Evolutionary conservation across 306 rosid species (phyloP).

Genomic region (Dalbergia cultrata): DNA sequence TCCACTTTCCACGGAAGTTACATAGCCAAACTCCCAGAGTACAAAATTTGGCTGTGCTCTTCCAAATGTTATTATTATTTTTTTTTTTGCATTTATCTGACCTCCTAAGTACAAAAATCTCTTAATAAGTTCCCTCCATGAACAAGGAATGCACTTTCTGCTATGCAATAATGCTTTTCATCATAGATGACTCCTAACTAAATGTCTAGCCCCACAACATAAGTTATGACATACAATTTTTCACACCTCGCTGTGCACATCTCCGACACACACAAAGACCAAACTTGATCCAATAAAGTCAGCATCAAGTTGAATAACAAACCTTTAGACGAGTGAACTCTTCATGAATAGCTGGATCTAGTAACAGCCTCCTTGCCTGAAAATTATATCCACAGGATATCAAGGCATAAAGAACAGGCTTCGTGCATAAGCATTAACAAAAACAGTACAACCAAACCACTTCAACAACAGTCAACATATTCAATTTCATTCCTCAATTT

Average conservation of each 20-base stretch:
- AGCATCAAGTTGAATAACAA: slow-evolving; percentile 46
- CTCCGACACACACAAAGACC: neutral
- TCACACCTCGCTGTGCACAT: neutral
- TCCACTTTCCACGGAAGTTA: neutral
- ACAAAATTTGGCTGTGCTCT: slow-evolving; percentile 1
- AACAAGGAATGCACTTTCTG: slow-evolving; percentile 6
- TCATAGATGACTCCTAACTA: neutral
- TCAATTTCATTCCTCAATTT: too few species aligned
- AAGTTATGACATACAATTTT: slow-evolving; percentile 22
- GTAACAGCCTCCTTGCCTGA: slow-evolving; percentile 87
- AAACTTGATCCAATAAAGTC: slow-evolving; percentile 33
- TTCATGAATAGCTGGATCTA: slow-evolving; percentile 98
- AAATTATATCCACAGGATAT: slow-evolving; percentile 40
- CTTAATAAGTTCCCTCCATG: neutral
- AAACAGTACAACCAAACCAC: neutral
- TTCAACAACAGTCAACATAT: neutral
- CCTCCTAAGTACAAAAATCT: slow-evolving; percentile 22
- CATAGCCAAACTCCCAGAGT: neutral
- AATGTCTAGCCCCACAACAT: slow-evolving; percentile 16
- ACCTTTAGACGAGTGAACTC: slow-evolving; percentile 94
- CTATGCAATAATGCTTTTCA: slow-evolving; percentile 13
- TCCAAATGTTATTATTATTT: neutral
- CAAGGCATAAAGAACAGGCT: neutral
- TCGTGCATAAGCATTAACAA: neutral
- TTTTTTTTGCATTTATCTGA: slow-evolving; percentile 12